Conservation (phyloP, 208 protist species). For the Wallacemonas sp. region DNA sequence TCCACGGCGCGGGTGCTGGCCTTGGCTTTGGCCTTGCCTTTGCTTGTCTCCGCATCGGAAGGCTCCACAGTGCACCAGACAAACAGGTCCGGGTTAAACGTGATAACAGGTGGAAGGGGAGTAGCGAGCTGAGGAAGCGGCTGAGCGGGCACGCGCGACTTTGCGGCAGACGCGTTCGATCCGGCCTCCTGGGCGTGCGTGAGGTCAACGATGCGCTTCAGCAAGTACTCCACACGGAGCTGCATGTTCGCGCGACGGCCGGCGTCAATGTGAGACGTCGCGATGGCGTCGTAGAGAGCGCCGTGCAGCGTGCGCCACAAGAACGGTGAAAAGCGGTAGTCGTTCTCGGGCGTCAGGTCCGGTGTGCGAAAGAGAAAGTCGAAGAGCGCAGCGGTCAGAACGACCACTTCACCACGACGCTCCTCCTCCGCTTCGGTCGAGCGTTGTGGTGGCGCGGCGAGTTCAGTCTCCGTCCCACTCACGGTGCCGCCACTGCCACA, state of each 20-base stretch:
- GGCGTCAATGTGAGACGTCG: slow-evolving; percentile 38
- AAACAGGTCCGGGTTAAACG: slow-evolving; percentile 48
- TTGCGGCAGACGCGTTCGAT: background rate
- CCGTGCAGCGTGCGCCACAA: slow-evolving; percentile 60
- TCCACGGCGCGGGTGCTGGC: too few relatives aligned
- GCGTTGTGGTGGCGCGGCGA: too few relatives aligned
- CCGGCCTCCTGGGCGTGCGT: slow-evolving; percentile 44
- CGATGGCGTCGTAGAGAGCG: slow-evolving; percentile 51
- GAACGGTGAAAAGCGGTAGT: slow-evolving; percentile 69
- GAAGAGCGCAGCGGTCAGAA: slow-evolving; percentile 81
- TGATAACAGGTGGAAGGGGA: slow-evolving; percentile 2
- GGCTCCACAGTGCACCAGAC: slow-evolving; percentile 25
- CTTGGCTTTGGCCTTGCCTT: too few relatives aligned
- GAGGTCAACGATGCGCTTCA: slow-evolving; percentile 83
- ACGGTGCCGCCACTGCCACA: too few relatives aligned
- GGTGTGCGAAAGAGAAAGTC: slow-evolving; percentile 74
- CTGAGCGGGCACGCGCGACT: background rate
- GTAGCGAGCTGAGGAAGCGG: too few relatives aligned
- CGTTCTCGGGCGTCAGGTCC: slow-evolving; percentile 26
- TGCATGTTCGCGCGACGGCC: slow-evolving; percentile 73
- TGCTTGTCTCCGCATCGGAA: background rate
- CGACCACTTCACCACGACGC: slow-evolving; percentile 57
- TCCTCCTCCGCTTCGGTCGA: too few relatives aligned
- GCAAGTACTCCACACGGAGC: slow-evolving; percentile 71
- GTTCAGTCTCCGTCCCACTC: too few relatives aligned